phyloP scores from a whole-genome alignment of 2,329 filamentous ascomycete genomes.

The Phoma sp. region DNA sequence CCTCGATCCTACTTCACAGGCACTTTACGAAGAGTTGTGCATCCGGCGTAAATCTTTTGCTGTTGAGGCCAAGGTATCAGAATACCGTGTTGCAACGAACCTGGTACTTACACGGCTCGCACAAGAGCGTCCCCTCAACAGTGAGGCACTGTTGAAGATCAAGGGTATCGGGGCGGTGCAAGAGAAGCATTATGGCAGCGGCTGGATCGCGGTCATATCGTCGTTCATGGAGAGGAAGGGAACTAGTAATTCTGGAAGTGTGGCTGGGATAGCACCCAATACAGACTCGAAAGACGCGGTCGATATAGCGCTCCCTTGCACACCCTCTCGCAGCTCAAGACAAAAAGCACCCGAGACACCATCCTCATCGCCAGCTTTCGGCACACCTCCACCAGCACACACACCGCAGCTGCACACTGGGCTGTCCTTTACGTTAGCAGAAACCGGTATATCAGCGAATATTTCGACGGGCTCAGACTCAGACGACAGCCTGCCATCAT shows the following conservation, averaged over 20 bases:
- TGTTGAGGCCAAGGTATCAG: conserved; percentile 8
- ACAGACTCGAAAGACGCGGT: not conserved
- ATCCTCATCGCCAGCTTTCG: conserved; percentile 34
- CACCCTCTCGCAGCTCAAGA: not conserved
- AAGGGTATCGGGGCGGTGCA: conserved; percentile 33
- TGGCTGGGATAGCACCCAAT: not conserved
- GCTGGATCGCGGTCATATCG: conserved; percentile 36
- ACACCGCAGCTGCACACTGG: conserved; percentile 23
- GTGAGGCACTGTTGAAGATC: conserved; percentile 27
- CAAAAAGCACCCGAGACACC: conserved; percentile 12
- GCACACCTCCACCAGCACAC: conserved; percentile 18
- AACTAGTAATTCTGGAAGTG: not conserved
- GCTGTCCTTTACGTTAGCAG: conserved; percentile 33
- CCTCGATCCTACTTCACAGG: conserved; percentile 23
- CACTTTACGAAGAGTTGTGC: conserved; percentile 27
- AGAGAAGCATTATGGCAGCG: conserved; percentile 32
- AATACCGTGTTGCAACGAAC: conserved; percentile 28
- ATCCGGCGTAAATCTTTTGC: conserved; percentile 29
- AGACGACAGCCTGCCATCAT: conserved; percentile 22
- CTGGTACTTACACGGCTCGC: conserved; percentile 35
- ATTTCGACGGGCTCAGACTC: conserved; percentile 1
- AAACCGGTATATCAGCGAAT: conserved; percentile 17
- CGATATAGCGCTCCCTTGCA: not conserved
- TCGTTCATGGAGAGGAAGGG: conserved; percentile 19
- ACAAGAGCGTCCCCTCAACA: conserved; percentile 24